A percentile compares a stretch with the other conserved stretches of the same genome.
These are phyloP conservation scores for Scutellaria barbata DNA, from an alignment of 257 asterid species.

Conservation along the genomic window DNA sequence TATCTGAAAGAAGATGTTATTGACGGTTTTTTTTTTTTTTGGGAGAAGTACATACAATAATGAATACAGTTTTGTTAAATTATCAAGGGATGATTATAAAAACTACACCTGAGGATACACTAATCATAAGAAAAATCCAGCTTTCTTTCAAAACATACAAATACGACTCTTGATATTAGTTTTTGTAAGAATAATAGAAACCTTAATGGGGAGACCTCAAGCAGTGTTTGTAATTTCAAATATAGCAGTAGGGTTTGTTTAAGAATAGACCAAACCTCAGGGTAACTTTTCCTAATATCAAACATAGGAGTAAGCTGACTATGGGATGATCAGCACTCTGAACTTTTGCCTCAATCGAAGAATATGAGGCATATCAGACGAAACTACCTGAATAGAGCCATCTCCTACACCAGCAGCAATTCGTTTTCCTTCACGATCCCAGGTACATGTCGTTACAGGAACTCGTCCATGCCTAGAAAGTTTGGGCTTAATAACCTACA, in stretches of 20 bases:
- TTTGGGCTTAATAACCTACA: slow-evolving; percentile 91
- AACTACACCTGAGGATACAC: background rate
- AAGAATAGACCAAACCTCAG: background rate
- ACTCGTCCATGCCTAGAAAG: slow-evolving; percentile 89
- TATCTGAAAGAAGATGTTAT: slow-evolving; percentile 51
- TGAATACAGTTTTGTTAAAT: background rate
- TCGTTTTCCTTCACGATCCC: slow-evolving; percentile 93
- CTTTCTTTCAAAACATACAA: background rate
- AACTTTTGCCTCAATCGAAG: slow-evolving; percentile 1
- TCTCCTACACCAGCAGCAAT: slow-evolving; percentile 93
- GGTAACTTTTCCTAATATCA: background rate
- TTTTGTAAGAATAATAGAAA: background rate
- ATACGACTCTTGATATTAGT: slow-evolving; percentile 4
- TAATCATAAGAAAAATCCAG: background rate
- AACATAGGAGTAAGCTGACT: slow-evolving; percentile 17
- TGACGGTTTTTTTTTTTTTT: slow-evolving; percentile 1
- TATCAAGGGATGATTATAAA: background rate
- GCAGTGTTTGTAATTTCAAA: background rate
- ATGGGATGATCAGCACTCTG: background rate
- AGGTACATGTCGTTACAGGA: slow-evolving; percentile 88
- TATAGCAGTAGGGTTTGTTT: background rate
- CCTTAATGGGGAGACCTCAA: background rate
- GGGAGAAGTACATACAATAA: slow-evolving; percentile 17
- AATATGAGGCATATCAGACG: slow-evolving; percentile 4
- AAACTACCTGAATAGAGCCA: slow-evolving; percentile 86